These are phyloP conservation scores for Verbena officinalis DNA, from an alignment of 257 asterid species.

Conservation along the genomic window DNA sequence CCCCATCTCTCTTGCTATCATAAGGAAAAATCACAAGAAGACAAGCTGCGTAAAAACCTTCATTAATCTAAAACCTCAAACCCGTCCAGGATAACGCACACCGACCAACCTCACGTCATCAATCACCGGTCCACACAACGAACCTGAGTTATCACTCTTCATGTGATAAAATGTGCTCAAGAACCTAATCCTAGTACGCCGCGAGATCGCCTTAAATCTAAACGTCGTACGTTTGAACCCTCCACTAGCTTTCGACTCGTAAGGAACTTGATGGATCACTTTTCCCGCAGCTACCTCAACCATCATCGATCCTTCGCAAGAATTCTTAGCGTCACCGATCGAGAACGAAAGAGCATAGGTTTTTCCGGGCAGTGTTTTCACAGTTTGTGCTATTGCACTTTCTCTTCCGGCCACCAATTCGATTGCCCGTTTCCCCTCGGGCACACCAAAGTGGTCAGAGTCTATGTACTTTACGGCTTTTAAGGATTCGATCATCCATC, in stretches of 20 bases:
- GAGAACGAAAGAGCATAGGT: slow-evolving; percentile 57
- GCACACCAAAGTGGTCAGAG: slow-evolving; percentile 63
- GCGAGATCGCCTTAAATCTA: slow-evolving; percentile 50
- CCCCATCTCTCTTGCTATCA: not conserved
- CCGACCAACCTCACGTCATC: slow-evolving; percentile 63
- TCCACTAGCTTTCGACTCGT: slow-evolving; percentile 62
- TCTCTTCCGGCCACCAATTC: slow-evolving; percentile 82
- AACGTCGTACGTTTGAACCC: slow-evolving; percentile 54
- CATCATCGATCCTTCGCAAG: slow-evolving; percentile 79
- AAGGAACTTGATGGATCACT: slow-evolving; percentile 46
- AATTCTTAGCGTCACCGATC: slow-evolving; percentile 71
- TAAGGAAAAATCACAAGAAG: not conserved
- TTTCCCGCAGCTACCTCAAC: slow-evolving; percentile 67
- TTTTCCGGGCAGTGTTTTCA: slow-evolving; percentile 47
- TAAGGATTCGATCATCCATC: slow-evolving; percentile 83
- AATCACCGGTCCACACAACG: slow-evolving; percentile 80
- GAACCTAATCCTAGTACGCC: slow-evolving; percentile 64
- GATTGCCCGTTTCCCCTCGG: slow-evolving; percentile 68
- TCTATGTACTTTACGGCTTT: slow-evolving; percentile 87
- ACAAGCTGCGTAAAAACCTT: not conserved
- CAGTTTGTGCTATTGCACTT: slow-evolving; percentile 63
- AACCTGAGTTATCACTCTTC: slow-evolving; percentile 73
- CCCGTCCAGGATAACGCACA: slow-evolving; percentile 35
- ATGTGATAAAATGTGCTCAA: slow-evolving; percentile 66
- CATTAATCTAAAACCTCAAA: not conserved